A percentile compares a stretch with the other conserved stretches of the same genome.
These are phyloP conservation scores for Centella asiatica DNA, from an alignment of 129 eudicot genomes.

Conservation along the genomic window DNA sequence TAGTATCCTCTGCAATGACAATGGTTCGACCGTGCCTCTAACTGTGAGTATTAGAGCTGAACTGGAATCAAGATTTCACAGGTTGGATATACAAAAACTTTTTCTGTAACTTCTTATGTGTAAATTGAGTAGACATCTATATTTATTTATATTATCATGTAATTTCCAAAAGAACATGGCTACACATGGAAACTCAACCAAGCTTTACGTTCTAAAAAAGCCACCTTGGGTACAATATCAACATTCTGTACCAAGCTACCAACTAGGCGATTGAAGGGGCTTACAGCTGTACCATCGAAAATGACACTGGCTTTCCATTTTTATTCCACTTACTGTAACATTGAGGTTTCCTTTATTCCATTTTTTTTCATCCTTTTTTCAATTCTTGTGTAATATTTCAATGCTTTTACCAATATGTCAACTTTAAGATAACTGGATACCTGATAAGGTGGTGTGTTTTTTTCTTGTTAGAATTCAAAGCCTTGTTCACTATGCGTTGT, in stretches of 20 bases:
- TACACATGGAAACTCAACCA: too few relatives aligned
- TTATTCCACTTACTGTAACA: too few relatives aligned
- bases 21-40: slow-evolving; percentile 84
- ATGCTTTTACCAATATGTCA: neutral
- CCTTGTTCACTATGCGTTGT: neutral
- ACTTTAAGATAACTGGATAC: neutral
- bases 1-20: slow-evolving; percentile 78
- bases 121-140: neutral
- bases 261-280: too few relatives aligned
- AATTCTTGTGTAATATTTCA: neutral
- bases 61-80: slow-evolving; percentile 73
- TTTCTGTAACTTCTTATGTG: neutral
- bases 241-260: too few relatives aligned
- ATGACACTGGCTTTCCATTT: too few relatives aligned
- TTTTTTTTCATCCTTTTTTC: too few relatives aligned
- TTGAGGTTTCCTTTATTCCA: too few relatives aligned
- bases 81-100: slow-evolving; percentile 25
- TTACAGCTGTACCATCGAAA: too few relatives aligned
- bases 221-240: too few relatives aligned
- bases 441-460: neutral
- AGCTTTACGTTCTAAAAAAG: too few relatives aligned
- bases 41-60: slow-evolving; percentile 60
- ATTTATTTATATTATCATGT: neutral
- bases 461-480: neutral
- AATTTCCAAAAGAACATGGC: too few relatives aligned